Conservation (phyloP, 2,329 filamentous ascomycete genomes). For the Dactylellina parvicollis region DNA sequence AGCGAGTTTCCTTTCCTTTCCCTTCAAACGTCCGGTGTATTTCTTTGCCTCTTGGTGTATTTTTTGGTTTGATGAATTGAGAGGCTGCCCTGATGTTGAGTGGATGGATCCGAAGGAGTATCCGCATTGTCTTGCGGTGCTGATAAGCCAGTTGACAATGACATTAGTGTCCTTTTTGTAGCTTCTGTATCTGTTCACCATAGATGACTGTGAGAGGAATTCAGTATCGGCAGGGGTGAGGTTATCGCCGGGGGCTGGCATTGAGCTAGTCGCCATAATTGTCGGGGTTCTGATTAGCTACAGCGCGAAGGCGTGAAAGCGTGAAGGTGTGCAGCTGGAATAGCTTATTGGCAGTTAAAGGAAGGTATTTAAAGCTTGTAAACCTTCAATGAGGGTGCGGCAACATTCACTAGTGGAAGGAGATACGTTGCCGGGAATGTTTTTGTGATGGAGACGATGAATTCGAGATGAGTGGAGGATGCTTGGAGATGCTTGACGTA, state of each 20-base stretch:
- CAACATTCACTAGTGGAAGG: background rate
- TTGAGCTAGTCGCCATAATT: background rate
- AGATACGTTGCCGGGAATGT: background rate
- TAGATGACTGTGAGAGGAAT: background rate
- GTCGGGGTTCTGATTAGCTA: background rate
- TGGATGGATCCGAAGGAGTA: background rate
- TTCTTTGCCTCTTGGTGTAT: background rate
- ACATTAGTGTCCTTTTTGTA: constrained; percentile 1
- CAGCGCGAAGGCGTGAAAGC: too few relatives aligned
- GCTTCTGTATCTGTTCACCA: background rate
- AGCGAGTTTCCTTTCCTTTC: background rate
- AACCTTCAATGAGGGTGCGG: too few relatives aligned
- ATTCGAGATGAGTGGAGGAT: background rate
- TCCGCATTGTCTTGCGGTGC: background rate
- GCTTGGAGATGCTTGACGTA: background rate
- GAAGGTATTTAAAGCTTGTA: background rate
- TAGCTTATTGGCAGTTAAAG: too few relatives aligned
- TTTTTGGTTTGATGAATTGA: background rate
- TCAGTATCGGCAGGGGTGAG: background rate
- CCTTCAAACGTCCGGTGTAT: background rate
- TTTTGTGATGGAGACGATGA: background rate
- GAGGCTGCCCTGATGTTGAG: background rate
- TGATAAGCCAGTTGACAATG: constrained; percentile 1
- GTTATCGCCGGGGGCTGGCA: background rate
- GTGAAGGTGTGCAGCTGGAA: too few relatives aligned